These are phyloP conservation scores for Ramichloridium luteum DNA, from an alignment of 2,329 filamentous ascomycete species.

Conservation along the genomic window DNA sequence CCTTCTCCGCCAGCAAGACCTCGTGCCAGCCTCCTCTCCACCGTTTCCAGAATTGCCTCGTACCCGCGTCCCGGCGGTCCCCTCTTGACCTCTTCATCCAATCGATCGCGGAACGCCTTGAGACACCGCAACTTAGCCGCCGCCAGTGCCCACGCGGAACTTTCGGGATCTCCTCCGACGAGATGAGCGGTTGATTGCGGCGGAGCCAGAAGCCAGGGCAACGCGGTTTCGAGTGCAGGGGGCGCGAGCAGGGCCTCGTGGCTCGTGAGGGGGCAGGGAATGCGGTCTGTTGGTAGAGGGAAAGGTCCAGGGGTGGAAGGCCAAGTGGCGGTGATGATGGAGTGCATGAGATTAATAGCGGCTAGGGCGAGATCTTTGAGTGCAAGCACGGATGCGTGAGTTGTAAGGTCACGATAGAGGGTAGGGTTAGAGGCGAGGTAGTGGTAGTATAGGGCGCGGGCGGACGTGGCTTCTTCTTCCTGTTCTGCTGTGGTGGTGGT, in stretches of 20 bases:
- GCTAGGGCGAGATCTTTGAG: constrained; percentile 46
- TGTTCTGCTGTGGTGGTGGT: constrained; percentile 23
- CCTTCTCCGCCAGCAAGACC: constrained; percentile 31
- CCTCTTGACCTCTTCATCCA: constrained; percentile 27
- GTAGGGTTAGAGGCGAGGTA: constrained; percentile 39
- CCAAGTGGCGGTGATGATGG: constrained; percentile 46
- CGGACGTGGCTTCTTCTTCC: constrained; percentile 37
- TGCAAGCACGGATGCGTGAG: constrained; percentile 44
- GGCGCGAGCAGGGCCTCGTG: constrained; percentile 42
- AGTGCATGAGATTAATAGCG: constrained; percentile 39
- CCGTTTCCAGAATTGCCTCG: constrained; percentile 30
- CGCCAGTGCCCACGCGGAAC: constrained; percentile 45
- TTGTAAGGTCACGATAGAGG: constrained; percentile 41
- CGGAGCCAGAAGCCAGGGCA: constrained; percentile 46
- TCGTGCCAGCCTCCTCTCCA: constrained; percentile 30
- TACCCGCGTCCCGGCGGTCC: constrained; percentile 23
- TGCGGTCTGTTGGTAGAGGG: background rate
- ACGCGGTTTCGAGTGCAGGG: constrained; percentile 36
- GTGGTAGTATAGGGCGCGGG: constrained; percentile 43
- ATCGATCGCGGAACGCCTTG: constrained; percentile 33
- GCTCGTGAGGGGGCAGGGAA: constrained; percentile 26
- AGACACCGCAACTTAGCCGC: constrained; percentile 46
- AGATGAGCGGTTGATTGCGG: constrained; percentile 45
- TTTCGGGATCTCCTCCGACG: constrained; percentile 44
- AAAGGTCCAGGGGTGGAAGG: constrained; percentile 19